These are phyloP conservation scores for Paraphoma chrysanthemicola DNA, from an alignment of 2,329 filamentous ascomycete species.

Conservation along the genomic window DNA sequence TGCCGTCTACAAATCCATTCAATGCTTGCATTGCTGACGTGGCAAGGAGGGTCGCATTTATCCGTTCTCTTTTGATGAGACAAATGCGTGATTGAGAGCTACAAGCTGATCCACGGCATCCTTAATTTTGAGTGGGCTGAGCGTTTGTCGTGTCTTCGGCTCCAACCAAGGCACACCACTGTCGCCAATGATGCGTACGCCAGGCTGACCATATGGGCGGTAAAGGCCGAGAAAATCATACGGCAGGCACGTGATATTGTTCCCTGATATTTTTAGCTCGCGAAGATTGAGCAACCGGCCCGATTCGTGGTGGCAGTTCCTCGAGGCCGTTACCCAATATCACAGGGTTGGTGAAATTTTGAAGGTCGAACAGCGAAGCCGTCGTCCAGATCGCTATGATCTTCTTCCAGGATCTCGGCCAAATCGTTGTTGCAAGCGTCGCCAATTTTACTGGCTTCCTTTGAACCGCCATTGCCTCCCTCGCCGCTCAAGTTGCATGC, in stretches of 20 bases:
- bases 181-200: conserved; percentile 8
- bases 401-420: too few relatives aligned
- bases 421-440: too few relatives aligned
- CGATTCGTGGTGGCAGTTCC: conserved; percentile 36
- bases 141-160: not conserved
- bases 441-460: too few relatives aligned
- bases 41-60: not conserved
- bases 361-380: conserved; percentile 33
- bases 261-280: conserved; percentile 30
- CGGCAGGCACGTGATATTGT: conserved; percentile 33
- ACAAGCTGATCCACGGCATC: too few relatives aligned
- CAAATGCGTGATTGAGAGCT: too few relatives aligned
- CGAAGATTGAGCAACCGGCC: conserved; percentile 25
- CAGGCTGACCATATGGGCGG: conserved; percentile 17
- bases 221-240: conserved; percentile 32
- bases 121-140: too few relatives aligned
- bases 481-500: too few relatives aligned
- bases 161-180: not conserved
- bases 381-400: too few relatives aligned
- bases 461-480: too few relatives aligned
- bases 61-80: too few relatives aligned
- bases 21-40: not conserved
- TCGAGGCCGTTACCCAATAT: conserved; percentile 33
- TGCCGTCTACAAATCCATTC: not conserved
- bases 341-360: conserved; percentile 31